phyloP scores from a whole-genome alignment of 1,284 basidiomycete species.

The Microstroma glucosiphilum region DNA sequence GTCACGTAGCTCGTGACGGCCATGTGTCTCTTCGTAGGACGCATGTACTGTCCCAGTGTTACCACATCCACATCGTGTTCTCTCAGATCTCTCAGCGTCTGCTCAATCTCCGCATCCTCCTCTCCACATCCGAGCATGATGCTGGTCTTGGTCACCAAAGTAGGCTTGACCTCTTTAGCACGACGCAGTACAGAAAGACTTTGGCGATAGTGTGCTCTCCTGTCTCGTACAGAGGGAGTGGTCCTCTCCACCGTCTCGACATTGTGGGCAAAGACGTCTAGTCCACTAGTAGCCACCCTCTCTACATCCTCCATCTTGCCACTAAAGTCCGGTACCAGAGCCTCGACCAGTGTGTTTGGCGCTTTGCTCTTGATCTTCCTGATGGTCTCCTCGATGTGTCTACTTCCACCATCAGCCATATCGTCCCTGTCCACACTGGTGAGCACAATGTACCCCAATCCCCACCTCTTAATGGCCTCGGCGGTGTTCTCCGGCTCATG shows the following conservation, averaged over 20 bases:
- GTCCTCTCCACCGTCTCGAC: slow-evolving; percentile 89
- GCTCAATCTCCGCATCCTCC: slow-evolving; percentile 71
- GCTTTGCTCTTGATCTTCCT: slow-evolving; percentile 89
- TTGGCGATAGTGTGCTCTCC: slow-evolving; percentile 85
- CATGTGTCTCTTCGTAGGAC: slow-evolving; percentile 98
- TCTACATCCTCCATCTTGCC: slow-evolving; percentile 71
- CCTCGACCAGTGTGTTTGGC: slow-evolving; percentile 91
- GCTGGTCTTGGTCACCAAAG: slow-evolving; percentile 90
- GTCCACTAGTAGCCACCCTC: slow-evolving; percentile 76
- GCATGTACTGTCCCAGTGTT: slow-evolving; percentile 99
- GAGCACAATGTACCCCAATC: slow-evolving; percentile 93
- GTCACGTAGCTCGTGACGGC: slow-evolving; percentile 94
- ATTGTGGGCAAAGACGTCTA: slow-evolving; percentile 98
- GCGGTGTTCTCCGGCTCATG: slow-evolving; percentile 98
- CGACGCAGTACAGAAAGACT: slow-evolving; percentile 76
- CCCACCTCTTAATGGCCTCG: slow-evolving; percentile 96
- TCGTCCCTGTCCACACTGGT: slow-evolving; percentile 97
- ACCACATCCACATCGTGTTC: slow-evolving; percentile 88
- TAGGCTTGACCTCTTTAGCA: slow-evolving; percentile 59
- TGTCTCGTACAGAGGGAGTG: slow-evolving; percentile 90
- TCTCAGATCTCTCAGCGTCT: slow-evolving; percentile 79
- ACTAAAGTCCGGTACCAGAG: slow-evolving; percentile 88
- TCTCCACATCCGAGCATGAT: slow-evolving; percentile 99
- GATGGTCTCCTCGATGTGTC: slow-evolving; percentile 92
- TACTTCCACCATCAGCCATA: slow-evolving; percentile 80